Evolutionary conservation across 2,329 filamentous ascomycete genomes (phyloP).

Genomic region (Plectosphaerella cucumerina): DNA sequence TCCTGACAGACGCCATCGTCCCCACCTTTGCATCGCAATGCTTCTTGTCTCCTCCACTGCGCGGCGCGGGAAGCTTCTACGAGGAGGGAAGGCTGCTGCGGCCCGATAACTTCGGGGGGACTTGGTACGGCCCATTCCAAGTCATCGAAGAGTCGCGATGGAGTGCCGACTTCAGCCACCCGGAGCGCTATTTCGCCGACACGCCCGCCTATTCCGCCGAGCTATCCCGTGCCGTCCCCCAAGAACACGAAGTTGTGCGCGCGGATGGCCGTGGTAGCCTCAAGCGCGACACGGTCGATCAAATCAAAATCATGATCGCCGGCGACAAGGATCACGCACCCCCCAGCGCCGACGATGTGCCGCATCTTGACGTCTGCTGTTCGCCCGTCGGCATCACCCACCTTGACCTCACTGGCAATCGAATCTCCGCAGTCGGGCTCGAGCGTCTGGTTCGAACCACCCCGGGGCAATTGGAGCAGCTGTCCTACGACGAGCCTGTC

Average conservation of each 20-base stretch:
- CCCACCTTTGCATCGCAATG: conserved; percentile 22
- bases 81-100: conserved; percentile 41
- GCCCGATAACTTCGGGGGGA: conserved; percentile 20
- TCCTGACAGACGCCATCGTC: conserved; percentile 41
- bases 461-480: conserved; percentile 43
- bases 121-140: conserved; percentile 34
- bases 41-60: conserved; percentile 26
- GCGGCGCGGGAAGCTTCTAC: conserved; percentile 31
- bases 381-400: conserved; percentile 43
- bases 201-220: conserved; percentile 36
- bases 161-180: conserved; percentile 40
- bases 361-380: conserved; percentile 18
- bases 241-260: conserved; percentile 17
- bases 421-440: conserved; percentile 39
- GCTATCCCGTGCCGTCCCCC: conserved; percentile 16
- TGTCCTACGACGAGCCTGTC: conserved; percentile 42
- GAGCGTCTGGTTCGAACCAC: conserved; percentile 36
- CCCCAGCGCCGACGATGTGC: conserved; percentile 7
- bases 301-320: conserved; percentile 19
- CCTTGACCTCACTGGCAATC: conserved; percentile 47
- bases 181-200: conserved; percentile 44
- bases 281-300: conserved; percentile 26
- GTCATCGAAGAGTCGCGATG: conserved; percentile 42
- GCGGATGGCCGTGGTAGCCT: conserved; percentile 24
- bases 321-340: conserved; percentile 5